Evolutionary conservation across 2,329 filamentous ascomycete genomes (phyloP).

Genomic region (Botrytis pseudocinerea): DNA sequence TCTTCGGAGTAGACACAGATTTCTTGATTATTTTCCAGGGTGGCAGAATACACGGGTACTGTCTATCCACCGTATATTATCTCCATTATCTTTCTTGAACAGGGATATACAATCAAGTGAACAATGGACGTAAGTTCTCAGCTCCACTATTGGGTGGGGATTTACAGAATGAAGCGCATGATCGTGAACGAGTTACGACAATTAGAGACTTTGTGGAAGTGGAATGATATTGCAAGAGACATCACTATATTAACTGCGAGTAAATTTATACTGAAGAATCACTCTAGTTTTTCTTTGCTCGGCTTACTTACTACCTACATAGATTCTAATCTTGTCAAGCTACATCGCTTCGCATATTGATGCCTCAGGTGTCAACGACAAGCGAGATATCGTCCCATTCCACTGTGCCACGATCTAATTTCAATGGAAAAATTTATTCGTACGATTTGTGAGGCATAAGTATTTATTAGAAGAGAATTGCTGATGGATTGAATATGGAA

Average conservation of each 20-base stretch:
- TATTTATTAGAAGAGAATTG: accelerated
- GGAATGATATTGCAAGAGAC: too few species aligned
- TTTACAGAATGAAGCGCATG: too few species aligned
- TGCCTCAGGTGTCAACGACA: background rate
- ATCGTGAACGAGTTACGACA: too few species aligned
- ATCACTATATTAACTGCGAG: too few species aligned
- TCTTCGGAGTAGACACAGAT: too few species aligned
- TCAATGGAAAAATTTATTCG: accelerated
- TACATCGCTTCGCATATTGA: background rate
- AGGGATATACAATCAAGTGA: accelerated
- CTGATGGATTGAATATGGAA: background rate
- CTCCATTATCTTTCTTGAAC: background rate
- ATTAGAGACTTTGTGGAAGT: too few species aligned
- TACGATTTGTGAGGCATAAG: accelerated
- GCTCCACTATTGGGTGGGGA: background rate
- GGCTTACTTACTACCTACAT: too few species aligned
- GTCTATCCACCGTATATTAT: too few species aligned
- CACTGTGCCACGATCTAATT: background rate
- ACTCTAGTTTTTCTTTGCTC: background rate
- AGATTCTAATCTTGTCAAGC: background rate
- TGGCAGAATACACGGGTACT: too few species aligned
- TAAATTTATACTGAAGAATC: background rate
- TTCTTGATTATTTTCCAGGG: too few species aligned
- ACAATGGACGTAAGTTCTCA: accelerated
- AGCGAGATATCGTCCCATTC: background rate